phyloP scores from a whole-genome alignment of 306 rosid species.

The Sophora flavescens region DNA sequence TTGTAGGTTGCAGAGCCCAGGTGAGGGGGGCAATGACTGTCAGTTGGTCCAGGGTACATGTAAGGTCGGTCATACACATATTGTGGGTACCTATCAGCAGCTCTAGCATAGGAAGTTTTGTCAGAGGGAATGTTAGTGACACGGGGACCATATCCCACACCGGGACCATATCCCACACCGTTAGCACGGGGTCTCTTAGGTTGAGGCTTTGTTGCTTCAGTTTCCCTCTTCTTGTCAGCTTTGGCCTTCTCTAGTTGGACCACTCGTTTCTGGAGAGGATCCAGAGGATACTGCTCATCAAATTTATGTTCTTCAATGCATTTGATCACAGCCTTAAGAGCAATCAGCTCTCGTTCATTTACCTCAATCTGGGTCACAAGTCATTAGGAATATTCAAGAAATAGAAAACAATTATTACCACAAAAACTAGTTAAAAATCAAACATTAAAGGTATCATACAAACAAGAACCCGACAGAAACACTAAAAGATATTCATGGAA shows the following conservation, averaged over 20 bases:
- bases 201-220: slow-evolving; percentile 91
- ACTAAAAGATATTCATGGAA: too few species aligned
- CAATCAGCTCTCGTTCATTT: slow-evolving; percentile 86
- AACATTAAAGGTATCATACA: slow-evolving; percentile 17
- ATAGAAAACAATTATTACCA: not conserved
- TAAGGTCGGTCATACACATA: slow-evolving; percentile 78
- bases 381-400: slow-evolving; percentile 31
- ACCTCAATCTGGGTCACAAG: slow-evolving; percentile 73
- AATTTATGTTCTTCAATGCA: slow-evolving; percentile 96
- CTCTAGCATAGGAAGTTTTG: slow-evolving; percentile 77
- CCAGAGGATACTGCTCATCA: slow-evolving; percentile 81
- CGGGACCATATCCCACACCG: slow-evolving; percentile 71
- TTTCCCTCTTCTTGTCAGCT: slow-evolving; percentile 94
- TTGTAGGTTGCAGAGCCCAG: slow-evolving; percentile 75
- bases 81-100: slow-evolving; percentile 88
- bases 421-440: slow-evolving; percentile 16
- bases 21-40: slow-evolving; percentile 74
- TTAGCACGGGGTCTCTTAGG: slow-evolving; percentile 97
- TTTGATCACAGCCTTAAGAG: slow-evolving; percentile 83
- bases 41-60: slow-evolving; percentile 75
- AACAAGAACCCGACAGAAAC: slow-evolving; percentile 16
- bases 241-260: slow-evolving; percentile 85
- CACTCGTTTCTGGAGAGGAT: slow-evolving; percentile 84
- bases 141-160: slow-evolving; percentile 73
- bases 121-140: slow-evolving; percentile 67